These are phyloP conservation scores for Pichiaceae sp. DNA, from an alignment of 1,139 yeast genomes.

Conservation along the genomic window DNA sequence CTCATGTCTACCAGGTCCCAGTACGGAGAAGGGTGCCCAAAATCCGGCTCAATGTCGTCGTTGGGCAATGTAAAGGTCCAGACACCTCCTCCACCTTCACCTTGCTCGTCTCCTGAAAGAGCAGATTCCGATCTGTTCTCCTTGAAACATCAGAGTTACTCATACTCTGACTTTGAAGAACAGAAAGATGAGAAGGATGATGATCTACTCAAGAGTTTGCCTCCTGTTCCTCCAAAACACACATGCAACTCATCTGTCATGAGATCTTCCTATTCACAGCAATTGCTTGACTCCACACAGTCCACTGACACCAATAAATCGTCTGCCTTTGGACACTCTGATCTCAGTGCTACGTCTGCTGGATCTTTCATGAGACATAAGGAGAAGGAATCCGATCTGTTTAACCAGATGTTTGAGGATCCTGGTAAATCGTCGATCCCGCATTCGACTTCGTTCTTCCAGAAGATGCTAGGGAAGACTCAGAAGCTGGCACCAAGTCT, in stretches of 20 bases:
- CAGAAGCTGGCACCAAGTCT: constrained; percentile 14
- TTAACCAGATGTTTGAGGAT: constrained; percentile 35
- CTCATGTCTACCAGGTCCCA: constrained; percentile 1
- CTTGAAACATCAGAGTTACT: constrained; percentile 3
- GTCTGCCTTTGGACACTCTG: constrained; percentile 34
- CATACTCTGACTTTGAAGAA: constrained; percentile 4
- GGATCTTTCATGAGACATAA: constrained; percentile 76
- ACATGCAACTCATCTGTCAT: not conserved
- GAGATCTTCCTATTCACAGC: constrained; percentile 16
- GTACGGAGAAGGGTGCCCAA: not conserved
- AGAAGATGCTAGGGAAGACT: constrained; percentile 33
- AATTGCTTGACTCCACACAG: constrained; percentile 19
- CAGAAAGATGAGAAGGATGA: constrained; percentile 5
- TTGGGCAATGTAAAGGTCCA: not conserved
- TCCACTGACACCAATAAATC: constrained; percentile 26
- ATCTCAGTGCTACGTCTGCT: constrained; percentile 83
- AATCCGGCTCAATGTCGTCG: not conserved
- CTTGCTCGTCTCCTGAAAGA: constrained; percentile 2
- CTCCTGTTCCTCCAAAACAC: constrained; percentile 21
- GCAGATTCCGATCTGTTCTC: constrained; percentile 4
- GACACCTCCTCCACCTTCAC: not conserved
- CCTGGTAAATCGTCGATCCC: constrained; percentile 26
- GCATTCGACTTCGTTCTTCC: constrained; percentile 29
- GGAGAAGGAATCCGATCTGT: constrained; percentile 26
- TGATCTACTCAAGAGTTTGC: constrained; percentile 5